Conservation (phyloP, 768 basidiomycete genomes). For the Naganishia kalamii region DNA sequence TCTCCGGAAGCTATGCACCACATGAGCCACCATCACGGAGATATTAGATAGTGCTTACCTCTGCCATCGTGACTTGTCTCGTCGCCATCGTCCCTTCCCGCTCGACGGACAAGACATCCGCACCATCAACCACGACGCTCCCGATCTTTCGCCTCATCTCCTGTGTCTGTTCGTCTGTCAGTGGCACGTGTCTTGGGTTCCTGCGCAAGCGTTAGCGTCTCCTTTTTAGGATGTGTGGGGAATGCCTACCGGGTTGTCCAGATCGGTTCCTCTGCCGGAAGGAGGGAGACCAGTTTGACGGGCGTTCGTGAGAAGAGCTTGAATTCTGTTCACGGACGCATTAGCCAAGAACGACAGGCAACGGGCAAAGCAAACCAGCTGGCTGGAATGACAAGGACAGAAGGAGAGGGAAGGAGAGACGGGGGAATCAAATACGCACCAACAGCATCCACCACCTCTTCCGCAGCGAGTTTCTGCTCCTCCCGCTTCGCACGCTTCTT, state of each 20-base stretch:
- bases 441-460: constrained; percentile 3
- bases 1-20: neutral
- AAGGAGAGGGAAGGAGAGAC: no score
- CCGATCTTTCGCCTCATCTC: neutral
- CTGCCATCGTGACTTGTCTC: no score
- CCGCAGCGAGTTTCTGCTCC: constrained; percentile 11
- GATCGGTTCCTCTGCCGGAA: constrained; percentile 15
- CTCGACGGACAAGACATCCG: neutral
- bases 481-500: constrained; percentile 24
- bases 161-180: neutral
- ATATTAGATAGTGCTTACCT: neutral
- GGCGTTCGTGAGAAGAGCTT: constrained; percentile 1
- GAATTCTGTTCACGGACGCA: constrained; percentile 7
- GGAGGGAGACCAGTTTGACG: constrained; percentile 6
- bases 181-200: constrained; percentile 19
- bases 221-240: neutral
- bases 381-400: neutral
- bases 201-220: neutral
- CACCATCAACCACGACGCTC: constrained; percentile 3
- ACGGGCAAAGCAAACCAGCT: neutral
- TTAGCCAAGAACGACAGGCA: neutral
- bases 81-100: neutral
- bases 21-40: neutral
- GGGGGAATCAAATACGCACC: neutral
- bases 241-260: constrained; percentile 7